Conservation (phyloP, 768 basidiomycete species). For the Polyporus arcularius region DNA sequence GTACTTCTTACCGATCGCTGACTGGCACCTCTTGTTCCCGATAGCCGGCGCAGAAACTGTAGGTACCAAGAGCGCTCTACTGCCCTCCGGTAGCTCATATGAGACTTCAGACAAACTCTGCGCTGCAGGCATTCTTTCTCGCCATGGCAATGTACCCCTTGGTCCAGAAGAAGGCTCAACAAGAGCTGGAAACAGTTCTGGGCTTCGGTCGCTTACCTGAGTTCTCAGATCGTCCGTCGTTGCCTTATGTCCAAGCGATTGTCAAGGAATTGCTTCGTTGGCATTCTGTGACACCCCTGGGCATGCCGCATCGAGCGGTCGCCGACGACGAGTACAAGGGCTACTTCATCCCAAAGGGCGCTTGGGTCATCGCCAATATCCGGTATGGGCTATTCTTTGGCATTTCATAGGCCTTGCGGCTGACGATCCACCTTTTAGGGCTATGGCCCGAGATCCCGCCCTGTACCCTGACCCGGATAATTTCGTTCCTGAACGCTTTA, state of each 20-base stretch:
- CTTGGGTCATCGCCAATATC: conserved; percentile 17
- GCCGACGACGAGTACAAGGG: conserved; percentile 34
- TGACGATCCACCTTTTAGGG: conserved; percentile 23
- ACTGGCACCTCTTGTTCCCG: neutral
- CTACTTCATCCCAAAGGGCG: conserved; percentile 34
- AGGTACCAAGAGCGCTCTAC: neutral
- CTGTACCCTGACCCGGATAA: conserved; percentile 41
- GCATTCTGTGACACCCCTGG: conserved; percentile 16
- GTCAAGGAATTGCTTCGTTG: conserved; percentile 4
- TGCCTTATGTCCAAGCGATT: conserved; percentile 15
- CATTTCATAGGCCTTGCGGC: neutral
- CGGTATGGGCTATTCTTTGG: neutral
- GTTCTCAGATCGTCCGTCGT: neutral
- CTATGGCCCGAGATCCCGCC: conserved; percentile 38
- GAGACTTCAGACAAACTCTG: neutral
- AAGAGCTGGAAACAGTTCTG: conserved; percentile 12
- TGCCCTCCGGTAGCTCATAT: neutral
- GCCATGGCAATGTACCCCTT: conserved; percentile 15
- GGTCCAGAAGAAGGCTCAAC: conserved; percentile 13
- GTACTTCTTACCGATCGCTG: too few species aligned
- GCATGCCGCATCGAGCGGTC: conserved; percentile 32
- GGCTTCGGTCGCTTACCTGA: conserved; percentile 13
- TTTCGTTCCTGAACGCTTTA: conserved; percentile 45
- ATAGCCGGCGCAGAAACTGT: conserved; percentile 2
- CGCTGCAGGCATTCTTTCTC: conserved; percentile 5